Evolutionary conservation across 2,329 filamentous ascomycete species (phyloP).

Genomic region (Colletotrichum higginsianum): DNA sequence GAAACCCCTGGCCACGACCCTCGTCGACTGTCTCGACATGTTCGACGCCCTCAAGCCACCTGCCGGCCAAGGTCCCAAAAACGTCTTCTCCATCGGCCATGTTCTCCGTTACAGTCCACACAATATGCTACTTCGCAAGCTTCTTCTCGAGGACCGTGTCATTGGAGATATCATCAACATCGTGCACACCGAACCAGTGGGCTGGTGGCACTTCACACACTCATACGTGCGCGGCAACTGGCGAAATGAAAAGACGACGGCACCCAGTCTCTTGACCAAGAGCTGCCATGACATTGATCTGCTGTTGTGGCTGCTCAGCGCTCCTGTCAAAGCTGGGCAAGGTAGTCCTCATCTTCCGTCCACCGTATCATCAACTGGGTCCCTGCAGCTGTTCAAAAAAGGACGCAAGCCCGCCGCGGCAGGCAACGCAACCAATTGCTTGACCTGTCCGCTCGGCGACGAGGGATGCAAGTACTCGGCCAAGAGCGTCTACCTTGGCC

Average conservation of each 20-base stretch:
- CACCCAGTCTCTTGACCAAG: conserved; percentile 89
- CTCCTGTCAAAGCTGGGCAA: conserved; percentile 68
- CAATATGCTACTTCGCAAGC: conserved; percentile 85
- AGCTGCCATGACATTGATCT: conserved; percentile 98
- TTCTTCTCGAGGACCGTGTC: conserved; percentile 80
- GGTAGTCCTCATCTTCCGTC: conserved; percentile 79
- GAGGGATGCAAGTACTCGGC: conserved; percentile 87
- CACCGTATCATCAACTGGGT: conserved; percentile 82
- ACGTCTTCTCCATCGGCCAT: conserved; percentile 91
- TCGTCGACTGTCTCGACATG: conserved; percentile 84
- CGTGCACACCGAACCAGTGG: conserved; percentile 94
- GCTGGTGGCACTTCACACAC: conserved; percentile 96
- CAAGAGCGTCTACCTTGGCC: conserved; percentile 83
- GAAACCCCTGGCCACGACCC: conserved; percentile 88
- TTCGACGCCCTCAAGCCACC: conserved; percentile 68
- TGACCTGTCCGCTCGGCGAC: conserved; percentile 81
- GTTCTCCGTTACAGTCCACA: conserved; percentile 94
- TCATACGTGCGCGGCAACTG: conserved; percentile 95
- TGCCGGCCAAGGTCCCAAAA: conserved; percentile 42
- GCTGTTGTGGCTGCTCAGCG: conserved; percentile 90
- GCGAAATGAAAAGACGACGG: conserved; percentile 84
- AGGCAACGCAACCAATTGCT: conserved; percentile 86
- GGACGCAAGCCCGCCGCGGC: conserved; percentile 83
- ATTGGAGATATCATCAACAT: conserved; percentile 90
- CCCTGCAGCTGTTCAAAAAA: conserved; percentile 83